Base-by-base conservation (phyloP, 2,329 filamentous ascomycete genomes). In the Phialophora expanda region DNA sequence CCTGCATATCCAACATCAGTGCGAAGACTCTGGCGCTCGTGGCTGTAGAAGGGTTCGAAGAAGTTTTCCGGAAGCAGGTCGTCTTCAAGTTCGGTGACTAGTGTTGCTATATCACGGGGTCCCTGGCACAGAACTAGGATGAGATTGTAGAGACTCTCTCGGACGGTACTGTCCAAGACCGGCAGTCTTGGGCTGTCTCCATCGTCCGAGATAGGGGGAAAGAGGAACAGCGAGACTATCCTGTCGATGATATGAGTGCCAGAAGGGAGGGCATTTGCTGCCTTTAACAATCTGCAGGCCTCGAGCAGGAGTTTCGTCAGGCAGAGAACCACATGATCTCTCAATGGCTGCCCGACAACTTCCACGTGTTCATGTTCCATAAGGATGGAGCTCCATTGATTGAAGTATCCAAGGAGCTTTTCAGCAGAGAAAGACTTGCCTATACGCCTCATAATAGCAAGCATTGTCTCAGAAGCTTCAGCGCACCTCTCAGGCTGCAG, bases 1-100 rank as follows among this genome's bases (percentile, higher is more conserved):
- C 95, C 95, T n/a, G 90, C 87, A 75, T 96, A 96, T 22, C 92
- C 93, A 68, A 90, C 90, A 1, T 86, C 79, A 1, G 91, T 88
- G 68, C 92, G 87, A n/a, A 96, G 68, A 59, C 62, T 64, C 54
- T 71, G 70, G 20, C 71, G 64, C 14, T 73, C 70, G 30, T 71
- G 66, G 12, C 53, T 53, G 56, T 57, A 65, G 4, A 56, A 57
- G 0, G 66, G 63, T 46, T 64, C 61, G 28, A 71, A 71, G 22
- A 66, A 70, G 59, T 72, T 66, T 38, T 61, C 50, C 12, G 65
- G 65, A 32, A 72, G 64, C 20, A 71, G 22, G 50, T 69, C 67
- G 17, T 71, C 70, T 20, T 54, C 54, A 4, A 73, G 24, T 62
- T 70, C 68, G 11, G 58, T 62, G 4, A 69, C 64, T 17, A 73